Evolutionary conservation across 148 eudicot species (phyloP).

Genomic region (Vaccinium myrtillus): DNA sequence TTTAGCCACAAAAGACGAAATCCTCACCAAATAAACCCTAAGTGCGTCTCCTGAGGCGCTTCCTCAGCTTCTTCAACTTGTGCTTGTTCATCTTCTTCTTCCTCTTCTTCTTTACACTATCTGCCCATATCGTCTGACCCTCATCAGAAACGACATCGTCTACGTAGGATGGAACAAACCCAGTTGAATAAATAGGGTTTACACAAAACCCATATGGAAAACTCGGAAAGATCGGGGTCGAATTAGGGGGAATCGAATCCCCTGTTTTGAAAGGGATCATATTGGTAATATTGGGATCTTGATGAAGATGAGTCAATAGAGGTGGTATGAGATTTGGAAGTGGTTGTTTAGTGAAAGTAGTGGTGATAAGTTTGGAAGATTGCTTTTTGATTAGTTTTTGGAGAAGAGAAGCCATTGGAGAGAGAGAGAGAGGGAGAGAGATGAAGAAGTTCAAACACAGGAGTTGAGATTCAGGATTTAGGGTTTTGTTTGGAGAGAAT

Average conservation of each 20-base stretch:
- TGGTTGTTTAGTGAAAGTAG: conserved; percentile 11
- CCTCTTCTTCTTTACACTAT: conserved; percentile 52
- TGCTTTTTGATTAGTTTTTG: conserved; percentile 25
- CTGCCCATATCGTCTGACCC: conserved; percentile 35
- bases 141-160: conserved; percentile 22
- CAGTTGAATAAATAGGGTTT: conserved; percentile 24
- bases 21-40: conserved; percentile 5
- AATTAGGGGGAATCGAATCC: conserved; percentile 11
- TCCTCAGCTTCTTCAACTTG: conserved; percentile 53
- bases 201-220: conserved; percentile 28
- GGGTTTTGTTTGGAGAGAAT: not conserved
- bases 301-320: conserved; percentile 12
- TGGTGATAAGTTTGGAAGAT: conserved; percentile 9
- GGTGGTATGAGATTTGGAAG: not conserved
- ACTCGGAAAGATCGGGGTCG: conserved; percentile 27
- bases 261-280: not conserved
- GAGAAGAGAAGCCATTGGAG: conserved; percentile 29
- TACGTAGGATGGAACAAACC: conserved; percentile 9
- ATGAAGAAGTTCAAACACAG: not conserved
- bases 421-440: not conserved
- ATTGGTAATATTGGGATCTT: not conserved
- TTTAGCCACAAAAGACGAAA: not conserved
- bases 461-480: not conserved
- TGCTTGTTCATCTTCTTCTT: conserved; percentile 63
- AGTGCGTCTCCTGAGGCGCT: conserved; percentile 33